phyloP scores from a whole-genome alignment of 2,329 filamentous ascomycete species.

The Ophiostoma himal-ulmi region DNA sequence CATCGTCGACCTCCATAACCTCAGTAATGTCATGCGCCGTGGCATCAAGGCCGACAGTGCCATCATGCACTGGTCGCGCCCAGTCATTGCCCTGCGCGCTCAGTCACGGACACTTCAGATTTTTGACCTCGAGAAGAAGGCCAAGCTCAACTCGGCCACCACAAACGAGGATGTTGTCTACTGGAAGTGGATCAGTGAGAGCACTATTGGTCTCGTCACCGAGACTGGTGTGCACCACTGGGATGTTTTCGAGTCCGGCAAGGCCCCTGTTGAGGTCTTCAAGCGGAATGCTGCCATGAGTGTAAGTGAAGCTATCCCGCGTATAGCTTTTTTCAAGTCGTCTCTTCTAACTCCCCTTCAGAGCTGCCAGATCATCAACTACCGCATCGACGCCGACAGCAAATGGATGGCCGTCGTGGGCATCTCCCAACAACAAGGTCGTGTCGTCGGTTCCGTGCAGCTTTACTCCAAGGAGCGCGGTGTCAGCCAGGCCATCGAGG shows the following conservation, averaged over 20 bases:
- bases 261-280: conserved; percentile 83
- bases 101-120: conserved; percentile 93
- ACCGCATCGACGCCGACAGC: conserved; percentile 88
- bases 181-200: conserved; percentile 98
- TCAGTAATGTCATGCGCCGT: conserved; percentile 88
- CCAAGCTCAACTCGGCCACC: conserved; percentile 91
- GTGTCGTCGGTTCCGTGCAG: conserved; percentile 94
- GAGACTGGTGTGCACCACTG: conserved; percentile 91
- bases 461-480: conserved; percentile 93
- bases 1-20: conserved; percentile 96
- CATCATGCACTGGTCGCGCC: conserved; percentile 97
- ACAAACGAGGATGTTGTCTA: conserved; percentile 98
- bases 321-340: not conserved
- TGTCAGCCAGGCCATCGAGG: conserved; percentile 96
- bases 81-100: conserved; percentile 94
- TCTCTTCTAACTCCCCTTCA: conserved; percentile 35
- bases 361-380: conserved; percentile 99
- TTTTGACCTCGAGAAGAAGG: conserved; percentile 88
- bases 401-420: conserved; percentile 99
- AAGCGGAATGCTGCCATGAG: conserved; percentile 86
- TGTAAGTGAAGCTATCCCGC: conserved; percentile 46
- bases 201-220: conserved; percentile 81
- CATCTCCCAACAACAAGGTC: conserved; percentile 87
- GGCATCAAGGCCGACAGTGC: conserved; percentile 99
- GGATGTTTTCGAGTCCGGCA: conserved; percentile 85